A percentile compares a stretch with the other conserved stretches of the same genome.
These are phyloP conservation scores for Paramyrothecium roridum DNA, from an alignment of 2,329 filamentous ascomycete species.

Conservation along the genomic window DNA sequence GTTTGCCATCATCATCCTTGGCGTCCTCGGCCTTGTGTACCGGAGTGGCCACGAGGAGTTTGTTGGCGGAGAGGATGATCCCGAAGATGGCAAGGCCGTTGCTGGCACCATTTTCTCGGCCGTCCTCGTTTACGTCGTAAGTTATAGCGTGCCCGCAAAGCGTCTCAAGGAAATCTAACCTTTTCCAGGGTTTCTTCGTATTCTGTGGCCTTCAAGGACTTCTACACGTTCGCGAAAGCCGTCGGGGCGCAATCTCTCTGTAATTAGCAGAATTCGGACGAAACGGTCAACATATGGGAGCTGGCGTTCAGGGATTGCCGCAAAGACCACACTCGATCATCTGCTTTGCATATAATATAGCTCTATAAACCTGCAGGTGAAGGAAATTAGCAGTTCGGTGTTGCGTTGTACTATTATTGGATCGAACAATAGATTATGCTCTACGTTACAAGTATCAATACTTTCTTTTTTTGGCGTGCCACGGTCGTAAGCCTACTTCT, in stretches of 20 bases:
- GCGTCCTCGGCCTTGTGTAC: constrained; percentile 68
- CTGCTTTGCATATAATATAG: no score
- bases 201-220: constrained; percentile 90
- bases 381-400: no score
- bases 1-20: constrained; percentile 64
- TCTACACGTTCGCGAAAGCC: constrained; percentile 78
- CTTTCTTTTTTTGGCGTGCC: no score
- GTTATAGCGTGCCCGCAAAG: constrained; percentile 29
- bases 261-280: constrained; percentile 22
- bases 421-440: no score
- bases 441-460: no score
- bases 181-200: constrained; percentile 72
- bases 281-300: neutral
- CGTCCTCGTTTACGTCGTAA: constrained; percentile 83
- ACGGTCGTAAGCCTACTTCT: no score
- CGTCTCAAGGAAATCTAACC: constrained; percentile 4
- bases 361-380: no score
- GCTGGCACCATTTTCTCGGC: constrained; percentile 84
- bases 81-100: constrained; percentile 71
- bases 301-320: constrained; percentile 16
- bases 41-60: constrained; percentile 78
- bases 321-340: neutral
- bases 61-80: constrained; percentile 70
- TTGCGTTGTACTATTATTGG: no score
- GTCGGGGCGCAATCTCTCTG: constrained; percentile 80